A percentile compares a stretch with the other conserved stretches of the same genome.
Conservation (phyloP, 2,329 filamentous ascomycete species). For the Elsinoe fawcettii region DNA sequence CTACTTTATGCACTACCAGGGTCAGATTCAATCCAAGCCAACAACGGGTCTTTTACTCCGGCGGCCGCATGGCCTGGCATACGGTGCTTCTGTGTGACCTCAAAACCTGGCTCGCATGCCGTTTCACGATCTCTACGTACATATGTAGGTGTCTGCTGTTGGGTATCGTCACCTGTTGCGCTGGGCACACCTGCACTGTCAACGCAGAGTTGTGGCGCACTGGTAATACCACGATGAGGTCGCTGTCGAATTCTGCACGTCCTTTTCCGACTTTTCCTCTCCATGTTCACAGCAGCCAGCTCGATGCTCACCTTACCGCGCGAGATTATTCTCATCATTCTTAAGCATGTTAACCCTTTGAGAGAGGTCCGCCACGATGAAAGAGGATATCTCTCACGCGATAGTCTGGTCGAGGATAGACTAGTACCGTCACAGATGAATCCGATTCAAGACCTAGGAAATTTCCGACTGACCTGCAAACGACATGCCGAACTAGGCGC, state of each 20-base stretch:
- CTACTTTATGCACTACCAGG: neutral
- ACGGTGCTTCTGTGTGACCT: neutral
- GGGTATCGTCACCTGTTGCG: neutral
- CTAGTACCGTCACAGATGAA: conserved; percentile 36
- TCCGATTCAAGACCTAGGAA: conserved; percentile 38
- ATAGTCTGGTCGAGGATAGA: conserved; percentile 37
- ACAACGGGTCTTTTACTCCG: neutral
- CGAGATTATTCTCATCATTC: conserved; percentile 44
- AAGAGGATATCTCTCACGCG: conserved; percentile 44
- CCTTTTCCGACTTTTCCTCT: neutral
- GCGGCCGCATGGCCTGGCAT: neutral
- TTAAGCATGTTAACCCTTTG: conserved; percentile 46
- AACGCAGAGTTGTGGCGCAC: neutral
- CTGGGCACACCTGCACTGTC: neutral
- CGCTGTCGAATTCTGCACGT: conserved; percentile 16
- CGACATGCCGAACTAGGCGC: conserved; percentile 45
- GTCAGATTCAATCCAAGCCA: neutral
- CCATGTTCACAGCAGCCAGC: neutral
- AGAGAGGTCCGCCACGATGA: conserved; percentile 44
- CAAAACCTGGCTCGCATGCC: neutral
- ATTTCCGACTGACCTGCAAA: conserved; percentile 43
- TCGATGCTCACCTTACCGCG: conserved; percentile 37
- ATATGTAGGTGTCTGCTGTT: conserved; percentile 2
- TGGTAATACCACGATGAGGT: neutral
- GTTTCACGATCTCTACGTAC: conserved; percentile 1